Evolutionary conservation across 306 rosid species (phyloP), one percentile per base, ranked within the genome.

Genomic region (Rubus parviflorus): DNA sequence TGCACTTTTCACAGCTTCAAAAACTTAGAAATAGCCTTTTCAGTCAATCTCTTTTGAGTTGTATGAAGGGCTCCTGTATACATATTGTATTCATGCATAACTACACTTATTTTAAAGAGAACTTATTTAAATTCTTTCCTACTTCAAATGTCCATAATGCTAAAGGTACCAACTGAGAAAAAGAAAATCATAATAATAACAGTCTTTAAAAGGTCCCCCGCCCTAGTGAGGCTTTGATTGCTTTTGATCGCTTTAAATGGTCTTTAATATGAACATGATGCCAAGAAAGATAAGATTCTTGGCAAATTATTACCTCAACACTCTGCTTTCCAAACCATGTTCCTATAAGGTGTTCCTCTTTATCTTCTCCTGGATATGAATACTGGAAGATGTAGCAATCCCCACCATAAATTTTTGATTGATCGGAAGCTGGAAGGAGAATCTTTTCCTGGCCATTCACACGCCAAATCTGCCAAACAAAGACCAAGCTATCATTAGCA

Each of bases 321-420:
- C 99, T 96, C 64, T 54, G 86, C 69, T 85, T 88, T 75, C 99
- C 99, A 75, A 93, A 81, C 99, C 99, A 96, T 75, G 96, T 91
- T 86, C 96, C 97, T 69, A 90, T 74, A 61, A 96, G 94, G 78
- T 86, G 70, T 48, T 96, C 99, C 74, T 96, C 99, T 83, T 80
- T 91, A 77, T 96, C 98, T 62, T 96, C 98, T 77, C 99, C 99
- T 5, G 97, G 89, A 78, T 93, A 96, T 56, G 99, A 73, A 81
- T 96, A 96, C 80, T 89, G 97, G 82, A 96, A 87, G 81, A 96
- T 86, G 77, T 82, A 93, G 90, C 99, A 96, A 77, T 96, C 96
- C 73, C 99, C 99, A 65, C 88, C 85, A 75, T 88, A 96, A 79
- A 96, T 84, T 81, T 93, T 96, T 76, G 99, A 85, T 81, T 92